Conservation (phyloP, 139 green algal species). For the Zygnema cylindricum region DNA sequence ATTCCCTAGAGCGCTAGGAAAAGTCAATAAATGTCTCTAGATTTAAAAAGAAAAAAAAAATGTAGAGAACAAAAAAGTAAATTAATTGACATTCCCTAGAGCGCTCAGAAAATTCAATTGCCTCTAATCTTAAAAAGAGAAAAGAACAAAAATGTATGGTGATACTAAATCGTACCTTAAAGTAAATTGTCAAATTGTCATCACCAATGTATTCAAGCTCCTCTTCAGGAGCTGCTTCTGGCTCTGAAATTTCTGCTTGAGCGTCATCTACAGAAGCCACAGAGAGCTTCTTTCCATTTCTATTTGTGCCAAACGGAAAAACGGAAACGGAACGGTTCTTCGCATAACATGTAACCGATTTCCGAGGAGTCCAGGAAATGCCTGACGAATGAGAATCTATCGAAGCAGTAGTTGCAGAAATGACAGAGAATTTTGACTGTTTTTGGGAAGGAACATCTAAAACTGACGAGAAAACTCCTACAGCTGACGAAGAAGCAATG, state of each 20-base stretch:
- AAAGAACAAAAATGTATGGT: neutral
- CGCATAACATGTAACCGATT: neutral
- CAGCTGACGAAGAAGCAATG: too few relatives aligned
- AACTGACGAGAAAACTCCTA: neutral
- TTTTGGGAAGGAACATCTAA: neutral
- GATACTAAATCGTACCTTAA: constrained; percentile 42
- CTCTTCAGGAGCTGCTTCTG: constrained; percentile 20
- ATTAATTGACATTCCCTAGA: neutral
- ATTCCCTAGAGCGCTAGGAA: neutral
- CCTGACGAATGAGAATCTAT: neutral
- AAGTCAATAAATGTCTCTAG: neutral
- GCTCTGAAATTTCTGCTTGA: neutral
- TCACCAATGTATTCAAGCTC: constrained; percentile 36
- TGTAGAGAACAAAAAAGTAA: neutral
- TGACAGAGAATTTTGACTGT: neutral
- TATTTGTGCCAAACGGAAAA: neutral
- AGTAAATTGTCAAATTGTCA: constrained; percentile 33
- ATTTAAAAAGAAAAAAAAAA: neutral
- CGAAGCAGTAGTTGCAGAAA: neutral
- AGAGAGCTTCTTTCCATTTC: neutral
- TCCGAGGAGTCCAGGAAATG: neutral
- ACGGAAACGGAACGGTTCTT: neutral
- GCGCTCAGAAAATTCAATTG: neutral
- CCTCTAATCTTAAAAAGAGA: neutral
- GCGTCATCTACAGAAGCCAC: constrained; percentile 4